These are phyloP conservation scores for Hypericum perforatum DNA, from an alignment of 345 rosid genomes.

Conservation along the genomic window DNA sequence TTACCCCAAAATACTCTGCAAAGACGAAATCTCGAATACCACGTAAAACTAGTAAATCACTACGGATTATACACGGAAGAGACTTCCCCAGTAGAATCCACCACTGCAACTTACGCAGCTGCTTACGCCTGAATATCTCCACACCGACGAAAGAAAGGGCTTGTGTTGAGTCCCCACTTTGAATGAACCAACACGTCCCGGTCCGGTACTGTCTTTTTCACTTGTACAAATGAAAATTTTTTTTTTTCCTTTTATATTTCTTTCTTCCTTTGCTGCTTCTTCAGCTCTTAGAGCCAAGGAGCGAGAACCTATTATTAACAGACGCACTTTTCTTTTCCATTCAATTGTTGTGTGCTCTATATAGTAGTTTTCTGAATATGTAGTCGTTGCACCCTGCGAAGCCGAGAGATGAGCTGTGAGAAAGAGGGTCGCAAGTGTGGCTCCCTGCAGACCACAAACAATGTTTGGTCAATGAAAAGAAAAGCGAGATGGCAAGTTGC, in stretches of 20 bases:
- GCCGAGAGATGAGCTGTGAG: slow-evolving; percentile 61
- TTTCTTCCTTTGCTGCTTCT: slow-evolving; percentile 11
- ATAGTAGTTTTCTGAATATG: slow-evolving; percentile 34
- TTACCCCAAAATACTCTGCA: slow-evolving; percentile 28
- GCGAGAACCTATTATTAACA: slow-evolving; percentile 25
- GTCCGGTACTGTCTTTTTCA: slow-evolving; percentile 21
- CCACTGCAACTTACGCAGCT: slow-evolving; percentile 40
- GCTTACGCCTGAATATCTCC: slow-evolving; percentile 28
- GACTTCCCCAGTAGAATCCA: slow-evolving; percentile 18
- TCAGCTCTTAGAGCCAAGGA: slow-evolving; percentile 61
- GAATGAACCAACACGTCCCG: slow-evolving; percentile 71
- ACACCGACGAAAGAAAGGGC: slow-evolving; percentile 13
- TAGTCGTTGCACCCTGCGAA: slow-evolving; percentile 44
- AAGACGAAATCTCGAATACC: slow-evolving; percentile 3
- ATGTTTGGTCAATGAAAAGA: background rate
- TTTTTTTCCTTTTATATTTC: too few relatives aligned
- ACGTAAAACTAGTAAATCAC: background rate
- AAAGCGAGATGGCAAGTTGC: too few relatives aligned
- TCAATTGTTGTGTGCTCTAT: slow-evolving; percentile 14
- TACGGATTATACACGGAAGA: background rate
- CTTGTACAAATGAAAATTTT: slow-evolving; percentile 20
- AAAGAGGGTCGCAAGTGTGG: slow-evolving; percentile 80
- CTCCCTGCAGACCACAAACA: slow-evolving; percentile 44
- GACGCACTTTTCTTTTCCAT: slow-evolving; percentile 13
- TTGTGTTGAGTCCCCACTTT: slow-evolving; percentile 80